Conservation (phyloP, 1,284 basidiomycete genomes). For the Ganoderma sp. region DNA sequence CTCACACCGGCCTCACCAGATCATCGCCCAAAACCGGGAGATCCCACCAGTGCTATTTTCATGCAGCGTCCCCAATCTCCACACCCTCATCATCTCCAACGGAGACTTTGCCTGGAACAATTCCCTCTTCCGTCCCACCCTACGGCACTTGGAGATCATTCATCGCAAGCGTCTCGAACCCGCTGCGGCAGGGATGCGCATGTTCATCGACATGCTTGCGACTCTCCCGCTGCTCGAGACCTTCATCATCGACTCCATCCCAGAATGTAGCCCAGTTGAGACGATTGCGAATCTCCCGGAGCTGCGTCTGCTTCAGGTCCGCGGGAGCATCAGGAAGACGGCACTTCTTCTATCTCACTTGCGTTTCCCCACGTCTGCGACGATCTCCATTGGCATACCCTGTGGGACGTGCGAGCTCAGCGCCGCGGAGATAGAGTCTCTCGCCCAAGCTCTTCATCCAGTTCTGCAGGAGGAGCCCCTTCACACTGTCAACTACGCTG, state of each 20-base stretch:
- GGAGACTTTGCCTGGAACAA: slow-evolving; percentile 14
- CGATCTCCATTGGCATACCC: slow-evolving; percentile 5
- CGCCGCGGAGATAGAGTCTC: not conserved
- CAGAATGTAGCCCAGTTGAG: slow-evolving; percentile 1
- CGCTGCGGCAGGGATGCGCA: not conserved
- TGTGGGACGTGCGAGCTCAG: not conserved
- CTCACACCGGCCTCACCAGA: not conserved
- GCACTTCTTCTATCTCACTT: slow-evolving; percentile 1
- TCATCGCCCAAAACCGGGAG: slow-evolving; percentile 7
- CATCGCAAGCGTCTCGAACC: slow-evolving; percentile 11
- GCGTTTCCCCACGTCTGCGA: slow-evolving; percentile 4
- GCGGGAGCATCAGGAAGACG: slow-evolving; percentile 5
- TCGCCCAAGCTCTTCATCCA: not conserved
- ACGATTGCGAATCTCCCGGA: not conserved
- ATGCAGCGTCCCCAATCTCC: not conserved
- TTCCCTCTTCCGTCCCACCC: slow-evolving; percentile 15
- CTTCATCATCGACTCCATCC: slow-evolving; percentile 7
- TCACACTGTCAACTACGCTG: slow-evolving; percentile 1
- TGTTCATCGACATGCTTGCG: slow-evolving; percentile 8
- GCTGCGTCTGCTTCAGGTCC: slow-evolving; percentile 4
- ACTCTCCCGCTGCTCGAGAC: slow-evolving; percentile 7
- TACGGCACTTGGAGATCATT: slow-evolving; percentile 19
- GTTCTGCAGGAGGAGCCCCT: slow-evolving; percentile 3
- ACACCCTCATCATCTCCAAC: slow-evolving; percentile 13
- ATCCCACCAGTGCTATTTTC: slow-evolving; percentile 4